Evolutionary conservation across 768 basidiomycete genomes (phyloP), one percentile per base, ranked within the genome.

Genomic region (Trametes villosa): DNA sequence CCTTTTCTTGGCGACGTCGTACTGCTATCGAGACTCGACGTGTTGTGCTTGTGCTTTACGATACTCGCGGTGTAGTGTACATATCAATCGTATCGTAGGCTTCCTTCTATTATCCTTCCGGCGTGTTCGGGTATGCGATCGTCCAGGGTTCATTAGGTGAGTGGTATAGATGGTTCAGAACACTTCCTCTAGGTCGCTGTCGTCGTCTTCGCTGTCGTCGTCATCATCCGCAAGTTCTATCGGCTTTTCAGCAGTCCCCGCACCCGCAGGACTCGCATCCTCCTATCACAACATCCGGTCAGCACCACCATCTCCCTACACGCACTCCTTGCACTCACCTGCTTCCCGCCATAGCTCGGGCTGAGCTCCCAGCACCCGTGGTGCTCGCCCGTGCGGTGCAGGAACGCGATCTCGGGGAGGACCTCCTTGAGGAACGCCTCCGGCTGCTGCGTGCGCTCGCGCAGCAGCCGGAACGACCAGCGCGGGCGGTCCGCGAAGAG

Each of bases 401-500:
- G 76, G 47, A 77, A 82, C 6, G 87, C 92, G 44, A 94, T 86
- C 59, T 91, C 88, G 12, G 76, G 75, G 17, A 94, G 74, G 3
- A 88, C 84, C 63, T 94, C 91, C 68, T 91, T 91, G 57, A 95
- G 81, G 70, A 91, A 94, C 6, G 78, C 83, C 71, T 92, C 89
- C 4, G 91, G 91, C 69, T 95, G 92, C 68, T 91, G 86, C 0
- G 89, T 89, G 63, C 81, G 83, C 67, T 91, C 86, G 41, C 89
- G 83, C 53, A 93, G 75, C 2, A 82, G 76, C 62, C 86, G 86
- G 69, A 93, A 84, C 58, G 83, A 77, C 93, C 93, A 96, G 46
- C 85, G 86, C 12, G 85, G 81, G 41, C 81, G 80, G 57, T 90
- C 85, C 56, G 82, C 80, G 77, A 94, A 96, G 5, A 87, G 79